These are phyloP conservation scores for Venturia oleaginea DNA, from an alignment of 2,329 filamentous ascomycete genomes.

Conservation along the genomic window DNA sequence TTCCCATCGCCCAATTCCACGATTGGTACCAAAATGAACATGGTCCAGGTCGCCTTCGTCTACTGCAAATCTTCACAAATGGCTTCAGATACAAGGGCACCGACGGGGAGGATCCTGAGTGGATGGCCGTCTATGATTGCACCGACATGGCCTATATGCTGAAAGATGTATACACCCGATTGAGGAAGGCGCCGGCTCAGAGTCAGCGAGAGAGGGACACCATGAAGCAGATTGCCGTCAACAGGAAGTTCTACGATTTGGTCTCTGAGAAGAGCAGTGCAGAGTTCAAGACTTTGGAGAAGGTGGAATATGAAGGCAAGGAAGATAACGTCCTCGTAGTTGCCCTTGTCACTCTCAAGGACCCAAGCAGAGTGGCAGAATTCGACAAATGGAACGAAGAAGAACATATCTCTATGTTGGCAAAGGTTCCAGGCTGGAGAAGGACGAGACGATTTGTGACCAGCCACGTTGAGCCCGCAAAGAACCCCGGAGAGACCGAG, in stretches of 20 bases:
- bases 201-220: constrained; percentile 51
- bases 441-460: constrained; percentile 63
- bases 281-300: constrained; percentile 43
- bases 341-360: constrained; percentile 50
- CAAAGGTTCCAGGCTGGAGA: constrained; percentile 70
- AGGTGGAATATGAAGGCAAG: constrained; percentile 49
- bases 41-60: constrained; percentile 67
- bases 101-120: constrained; percentile 53
- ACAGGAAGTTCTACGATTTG: constrained; percentile 62
- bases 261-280: constrained; percentile 49
- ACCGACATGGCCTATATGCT: constrained; percentile 63
- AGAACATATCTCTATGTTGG: constrained; percentile 63
- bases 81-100: constrained; percentile 69
- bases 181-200: constrained; percentile 50
- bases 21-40: constrained; percentile 96
- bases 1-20: constrained; percentile 64
- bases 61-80: constrained; percentile 60
- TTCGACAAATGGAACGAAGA: constrained; percentile 62
- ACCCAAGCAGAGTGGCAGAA: constrained; percentile 45
- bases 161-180: constrained; percentile 57
- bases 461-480: constrained; percentile 48
- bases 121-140: constrained; percentile 75
- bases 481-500: constrained; percentile 40
- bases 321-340: constrained; percentile 53
- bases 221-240: constrained; percentile 58